phyloP scores from a whole-genome alignment of 140 eudicot species.

The Senecio squalidus region DNA sequence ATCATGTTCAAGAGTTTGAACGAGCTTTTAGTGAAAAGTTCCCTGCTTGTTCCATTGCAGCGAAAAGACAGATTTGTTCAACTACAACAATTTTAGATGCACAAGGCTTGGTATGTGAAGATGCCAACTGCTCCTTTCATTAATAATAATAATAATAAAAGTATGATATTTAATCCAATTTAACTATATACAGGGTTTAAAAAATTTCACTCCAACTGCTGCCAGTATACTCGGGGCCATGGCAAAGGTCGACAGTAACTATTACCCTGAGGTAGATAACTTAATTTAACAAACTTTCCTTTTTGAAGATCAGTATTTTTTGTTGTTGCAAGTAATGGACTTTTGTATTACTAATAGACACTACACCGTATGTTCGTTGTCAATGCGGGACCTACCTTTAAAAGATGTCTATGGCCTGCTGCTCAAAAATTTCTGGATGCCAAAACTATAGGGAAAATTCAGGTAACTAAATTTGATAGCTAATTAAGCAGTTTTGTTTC shows the following conservation, averaged over 20 bases:
- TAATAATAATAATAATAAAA: too few species aligned
- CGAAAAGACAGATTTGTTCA: slow-evolving; percentile 77
- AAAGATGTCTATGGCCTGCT: slow-evolving; percentile 87
- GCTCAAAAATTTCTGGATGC: slow-evolving; percentile 80
- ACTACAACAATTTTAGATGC: slow-evolving; percentile 87
- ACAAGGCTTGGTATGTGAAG: slow-evolving; percentile 73
- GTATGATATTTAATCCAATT: too few species aligned
- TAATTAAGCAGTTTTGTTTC: background rate
- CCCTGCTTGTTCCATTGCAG: slow-evolving; percentile 93
- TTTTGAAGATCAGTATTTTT: background rate
- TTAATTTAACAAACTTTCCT: background rate
- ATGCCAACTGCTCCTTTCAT: too few species aligned
- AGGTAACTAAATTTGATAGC: slow-evolving; percentile 32
- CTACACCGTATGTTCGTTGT: slow-evolving; percentile 76
- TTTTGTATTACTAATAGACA: slow-evolving; percentile 35
- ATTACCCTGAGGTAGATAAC: slow-evolving; percentile 78
- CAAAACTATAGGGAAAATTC: slow-evolving; percentile 67
- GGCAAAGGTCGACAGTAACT: slow-evolving; percentile 69
- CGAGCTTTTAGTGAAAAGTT: slow-evolving; percentile 72
- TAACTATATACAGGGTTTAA: slow-evolving; percentile 79
- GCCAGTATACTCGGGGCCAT: slow-evolving; percentile 67
- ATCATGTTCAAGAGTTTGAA: slow-evolving; percentile 90
- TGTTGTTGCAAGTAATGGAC: background rate
- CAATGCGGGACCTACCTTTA: slow-evolving; percentile 78
- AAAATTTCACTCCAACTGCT: slow-evolving; percentile 70